Evolutionary conservation across 2,329 filamentous ascomycete genomes (phyloP), one percentile per base, ranked within the genome.

Genomic region (Monosporascus sp.): DNA sequence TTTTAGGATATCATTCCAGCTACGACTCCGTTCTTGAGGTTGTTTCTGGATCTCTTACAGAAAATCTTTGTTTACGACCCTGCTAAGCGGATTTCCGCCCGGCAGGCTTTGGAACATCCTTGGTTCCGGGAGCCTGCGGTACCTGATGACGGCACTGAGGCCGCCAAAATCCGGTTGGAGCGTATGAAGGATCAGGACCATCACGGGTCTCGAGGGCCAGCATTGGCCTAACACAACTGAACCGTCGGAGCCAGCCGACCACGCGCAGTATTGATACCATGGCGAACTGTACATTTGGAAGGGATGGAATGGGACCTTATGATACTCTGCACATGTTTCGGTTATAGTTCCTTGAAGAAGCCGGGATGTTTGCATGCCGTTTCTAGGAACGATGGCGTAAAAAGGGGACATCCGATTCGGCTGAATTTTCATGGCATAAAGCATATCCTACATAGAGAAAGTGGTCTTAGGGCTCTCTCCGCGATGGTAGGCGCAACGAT

Each of bases 1-100:
- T 38, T 37, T 19, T 40, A 87, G 84, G 83, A 87, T 56, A 86
- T 87, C 50, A 85, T 87, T 41, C 84, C 84, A 0, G 72, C 74
- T 5, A 82, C 74, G 58, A 84, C 72, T 55, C 73, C 73, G 14
- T 88, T 87, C 68, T 72, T 85, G 53, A 76, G 75, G 55, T 79
- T 82, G 56, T 87, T 88, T 61, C 69, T 86, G 48, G 84, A 87
- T 65, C 74, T 88, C 9, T 70, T 88, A 7, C 76, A 78, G 61
- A 85, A 80, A 67, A 87, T 88, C 48, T 88, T 88, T 60, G 78
- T 87, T 35, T 88, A 88, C 65, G 84, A 88, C 54, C 84, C 85
- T 11, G 71, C 74, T 5, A 78, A 83, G 53, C 81, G 85, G 46
- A 87, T 88, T 57, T 86, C 83, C 4, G 85, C 85, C 22, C 84